Percentiles rank a stretch among this genome's conserved stretches.
phyloP scores from a whole-genome alignment of 116 monocot species.

The Iris pallida region DNA sequence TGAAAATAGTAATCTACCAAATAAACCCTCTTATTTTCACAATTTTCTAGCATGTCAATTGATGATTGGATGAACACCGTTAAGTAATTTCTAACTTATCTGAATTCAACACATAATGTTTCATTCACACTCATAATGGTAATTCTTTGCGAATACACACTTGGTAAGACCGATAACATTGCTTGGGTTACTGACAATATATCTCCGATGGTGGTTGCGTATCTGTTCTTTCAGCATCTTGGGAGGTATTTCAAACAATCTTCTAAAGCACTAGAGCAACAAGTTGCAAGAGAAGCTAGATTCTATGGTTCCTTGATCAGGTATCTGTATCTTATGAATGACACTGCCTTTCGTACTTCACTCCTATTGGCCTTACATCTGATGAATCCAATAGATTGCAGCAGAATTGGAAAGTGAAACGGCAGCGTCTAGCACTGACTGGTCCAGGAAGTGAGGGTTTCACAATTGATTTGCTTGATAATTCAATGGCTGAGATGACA shows the following conservation, averaged over 20 bases:
- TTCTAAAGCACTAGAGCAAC: conserved; percentile 82
- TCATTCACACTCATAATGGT: too few relatives aligned
- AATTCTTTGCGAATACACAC: too few relatives aligned
- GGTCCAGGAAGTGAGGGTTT: conserved; percentile 73
- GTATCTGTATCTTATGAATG: conserved; percentile 21
- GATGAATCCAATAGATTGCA: conserved; percentile 57
- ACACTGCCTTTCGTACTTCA: background rate
- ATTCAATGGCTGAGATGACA: conserved; percentile 31
- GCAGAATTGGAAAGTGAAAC: conserved; percentile 97
- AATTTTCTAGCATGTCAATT: too few relatives aligned
- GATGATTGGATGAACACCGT: too few relatives aligned
- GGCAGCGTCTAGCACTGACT: conserved; percentile 54
- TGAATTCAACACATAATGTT: too few relatives aligned
- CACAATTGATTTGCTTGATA: conserved; percentile 71
- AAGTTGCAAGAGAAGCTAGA: conserved; percentile 69
- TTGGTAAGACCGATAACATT: too few relatives aligned
- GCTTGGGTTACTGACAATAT: background rate
- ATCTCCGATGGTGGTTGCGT: background rate
- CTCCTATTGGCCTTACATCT: conserved; percentile 1
- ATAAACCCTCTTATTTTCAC: too few relatives aligned
- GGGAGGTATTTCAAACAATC: conserved; percentile 88
- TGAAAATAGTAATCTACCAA: too few relatives aligned
- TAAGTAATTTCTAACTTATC: too few relatives aligned
- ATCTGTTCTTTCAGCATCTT: conserved; percentile 45
- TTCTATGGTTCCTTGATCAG: conserved; percentile 91